A percentile compares a stretch with the other conserved stretches of the same genome.
phyloP scores from a whole-genome alignment of 2,329 filamentous ascomycete species.

The Colletotrichum musicola region DNA sequence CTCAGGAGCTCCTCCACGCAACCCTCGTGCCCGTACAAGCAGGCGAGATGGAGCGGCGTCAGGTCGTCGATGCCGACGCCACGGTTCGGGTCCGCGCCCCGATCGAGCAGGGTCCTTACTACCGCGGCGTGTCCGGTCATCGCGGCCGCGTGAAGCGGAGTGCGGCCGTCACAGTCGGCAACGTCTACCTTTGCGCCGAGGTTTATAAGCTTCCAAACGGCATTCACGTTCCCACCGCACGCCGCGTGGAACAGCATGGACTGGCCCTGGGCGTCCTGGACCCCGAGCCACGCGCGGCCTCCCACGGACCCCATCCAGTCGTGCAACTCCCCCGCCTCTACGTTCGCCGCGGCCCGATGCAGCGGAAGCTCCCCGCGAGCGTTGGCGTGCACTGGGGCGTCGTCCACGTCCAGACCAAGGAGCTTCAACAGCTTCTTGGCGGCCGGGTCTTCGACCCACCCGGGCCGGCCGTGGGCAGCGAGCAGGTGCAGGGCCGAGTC shows the following conservation, averaged over 20 bases:
- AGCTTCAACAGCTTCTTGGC: neutral
- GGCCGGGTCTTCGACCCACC: too few relatives aligned
- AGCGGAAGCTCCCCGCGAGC: slow-evolving; percentile 10
- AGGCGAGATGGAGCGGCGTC: slow-evolving; percentile 15
- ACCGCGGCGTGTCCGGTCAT: neutral
- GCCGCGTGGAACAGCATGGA: slow-evolving; percentile 25
- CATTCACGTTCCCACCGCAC: neutral
- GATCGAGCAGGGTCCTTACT: neutral
- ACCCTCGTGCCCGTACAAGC: slow-evolving; percentile 14
- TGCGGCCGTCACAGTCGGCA: too few relatives aligned
- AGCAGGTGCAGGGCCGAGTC: neutral
- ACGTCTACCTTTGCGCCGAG: too few relatives aligned
- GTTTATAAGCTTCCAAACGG: neutral
- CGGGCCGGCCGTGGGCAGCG: too few relatives aligned
- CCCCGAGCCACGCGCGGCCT: too few relatives aligned
- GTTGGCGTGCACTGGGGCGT: slow-evolving; percentile 1
- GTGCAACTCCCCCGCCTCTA: neutral
- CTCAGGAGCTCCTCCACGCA: neutral
- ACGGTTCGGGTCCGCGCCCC: neutral
- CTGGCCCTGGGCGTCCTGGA: too few relatives aligned
- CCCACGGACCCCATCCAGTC: too few relatives aligned
- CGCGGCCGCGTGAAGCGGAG: slow-evolving; percentile 19
- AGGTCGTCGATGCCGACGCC: neutral
- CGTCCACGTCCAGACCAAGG: neutral
- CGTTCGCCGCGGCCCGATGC: slow-evolving; percentile 3